These are phyloP conservation scores for Alliaria petiolata DNA, from an alignment of 345 rosid species.

Conservation along the genomic window DNA sequence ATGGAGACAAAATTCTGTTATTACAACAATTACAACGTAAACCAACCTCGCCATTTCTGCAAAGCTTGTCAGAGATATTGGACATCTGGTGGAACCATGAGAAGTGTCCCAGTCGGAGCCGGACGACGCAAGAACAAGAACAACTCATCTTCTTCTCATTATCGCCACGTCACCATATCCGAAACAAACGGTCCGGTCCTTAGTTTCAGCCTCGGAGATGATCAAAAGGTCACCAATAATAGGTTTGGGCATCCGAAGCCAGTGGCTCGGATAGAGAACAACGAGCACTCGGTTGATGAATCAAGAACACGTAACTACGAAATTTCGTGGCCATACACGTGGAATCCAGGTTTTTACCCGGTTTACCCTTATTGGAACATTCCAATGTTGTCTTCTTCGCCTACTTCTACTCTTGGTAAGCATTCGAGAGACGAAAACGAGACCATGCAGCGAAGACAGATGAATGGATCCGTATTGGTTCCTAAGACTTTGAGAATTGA, in stretches of 20 bases:
- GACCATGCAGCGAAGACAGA: conserved; percentile 22
- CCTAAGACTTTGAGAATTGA: conserved; percentile 72
- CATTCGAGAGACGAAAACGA: conserved; percentile 51
- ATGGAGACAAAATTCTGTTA: conserved; percentile 93
- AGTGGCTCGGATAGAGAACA: conserved; percentile 34
- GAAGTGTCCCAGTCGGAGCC: conserved; percentile 85
- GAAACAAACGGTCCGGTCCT: conserved; percentile 52
- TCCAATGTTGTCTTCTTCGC: conserved; percentile 44
- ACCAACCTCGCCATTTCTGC: conserved; percentile 94
- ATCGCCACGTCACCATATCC: conserved; percentile 57
- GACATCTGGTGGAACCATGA: conserved; percentile 95
- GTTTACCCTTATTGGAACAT: conserved; percentile 65
- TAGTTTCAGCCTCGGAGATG: conserved; percentile 55
- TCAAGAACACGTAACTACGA: conserved; percentile 16
- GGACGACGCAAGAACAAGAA: conserved; percentile 90
- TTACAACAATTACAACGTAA: conserved; percentile 85
- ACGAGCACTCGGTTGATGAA: conserved; percentile 31
- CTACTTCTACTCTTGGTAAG: conserved; percentile 52
- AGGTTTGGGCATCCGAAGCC: conserved; percentile 21
- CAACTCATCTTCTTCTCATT: conserved; percentile 35
- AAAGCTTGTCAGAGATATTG: conserved; percentile 93
- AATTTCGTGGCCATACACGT: conserved; percentile 73
- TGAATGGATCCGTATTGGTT: conserved; percentile 49
- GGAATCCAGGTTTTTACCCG: conserved; percentile 55
- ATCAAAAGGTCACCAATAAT: conserved; percentile 33